Base-by-base conservation (phyloP, 805 yeast genomes). In the Pichia phayaonensis region DNA sequence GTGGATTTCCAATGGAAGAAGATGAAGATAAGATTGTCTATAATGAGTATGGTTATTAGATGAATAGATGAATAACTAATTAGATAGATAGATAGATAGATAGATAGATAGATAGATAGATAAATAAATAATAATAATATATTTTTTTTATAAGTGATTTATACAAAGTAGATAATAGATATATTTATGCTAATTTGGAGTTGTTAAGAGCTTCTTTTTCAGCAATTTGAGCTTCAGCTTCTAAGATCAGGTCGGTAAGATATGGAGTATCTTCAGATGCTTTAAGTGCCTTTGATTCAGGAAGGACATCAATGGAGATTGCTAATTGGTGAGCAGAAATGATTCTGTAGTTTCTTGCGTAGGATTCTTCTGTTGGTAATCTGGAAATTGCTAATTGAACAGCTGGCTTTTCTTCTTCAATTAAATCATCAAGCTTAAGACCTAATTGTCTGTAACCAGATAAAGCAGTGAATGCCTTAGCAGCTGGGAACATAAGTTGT, bases 361-460 rank as follows among this genome's bases (percentile, higher is more conserved):
- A 94, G 42, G 81, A 72, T 69, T 85, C 96, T 49, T 80, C 81
- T 47, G 80, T 79, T 59, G 97, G 95, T 64, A 94, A 75, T 79
- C 99, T 88, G 56, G 79, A 71, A 55, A 94, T 73, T 50, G 97
- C 98, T 66, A 81, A 88, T 75, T 89, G 92, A 73, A 85, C 79
- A 49, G 81, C 73, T 62, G 90, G 90, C 68, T 75, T 84, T 75
- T 94, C 99, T 73, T 94, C 99, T 58, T 77, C 71, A 57, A 92
- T 68, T 64, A 92, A 72, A 71, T 94, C 99, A 67, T 92, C 94
- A 65, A 85, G 82, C 72, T 85, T 88, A 63, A 94, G 79, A 49
- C 99, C 99, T 74, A 94, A 71, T 70, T 90, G 81, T 77, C 98
- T 86, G 86, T 94, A 94, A 53, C 98, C 98, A 51, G 96, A 77